Percentiles rank a stretch among this genome's conserved stretches.
These are phyloP conservation scores for Fonsecaea erecta DNA, from an alignment of 2,329 filamentous ascomycete genomes.

Conservation along the genomic window DNA sequence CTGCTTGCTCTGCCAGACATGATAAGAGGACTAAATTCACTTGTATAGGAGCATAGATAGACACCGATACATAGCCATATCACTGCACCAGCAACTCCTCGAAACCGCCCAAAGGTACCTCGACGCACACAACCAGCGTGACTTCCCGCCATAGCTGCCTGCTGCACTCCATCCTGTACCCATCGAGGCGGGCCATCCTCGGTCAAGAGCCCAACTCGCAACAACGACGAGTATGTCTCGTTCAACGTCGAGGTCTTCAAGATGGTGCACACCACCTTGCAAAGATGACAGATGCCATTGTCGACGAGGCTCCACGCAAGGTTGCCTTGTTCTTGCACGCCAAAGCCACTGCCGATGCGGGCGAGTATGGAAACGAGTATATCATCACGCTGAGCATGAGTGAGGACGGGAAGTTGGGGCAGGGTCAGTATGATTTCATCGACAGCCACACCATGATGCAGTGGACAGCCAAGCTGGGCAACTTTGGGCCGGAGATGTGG, in stretches of 20 bases:
- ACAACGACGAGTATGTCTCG: not conserved
- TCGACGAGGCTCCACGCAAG: not conserved
- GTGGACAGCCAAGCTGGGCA: not conserved
- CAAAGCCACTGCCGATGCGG: not conserved
- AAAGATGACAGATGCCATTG: not conserved
- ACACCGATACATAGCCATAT: not conserved
- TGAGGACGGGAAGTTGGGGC: not conserved
- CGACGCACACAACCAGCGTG: not conserved
- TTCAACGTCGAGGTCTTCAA: constrained; percentile 2
- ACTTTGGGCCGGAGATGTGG: not conserved
- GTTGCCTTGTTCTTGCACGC: constrained; percentile 4
- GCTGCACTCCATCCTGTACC: not conserved
- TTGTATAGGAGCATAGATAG: not conserved
- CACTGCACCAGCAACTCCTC: not conserved
- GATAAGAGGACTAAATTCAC: not conserved
- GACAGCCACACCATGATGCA: constrained; percentile 3
- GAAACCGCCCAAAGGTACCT: not conserved
- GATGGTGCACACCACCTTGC: constrained; percentile 1
- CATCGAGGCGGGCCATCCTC: not conserved
- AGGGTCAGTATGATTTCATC: not conserved
- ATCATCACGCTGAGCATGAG: constrained; percentile 6
- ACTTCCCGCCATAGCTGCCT: not conserved
- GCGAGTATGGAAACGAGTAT: constrained; percentile 2
- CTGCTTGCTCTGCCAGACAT: not conserved
- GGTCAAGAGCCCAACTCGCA: not conserved